Base-by-base conservation (phyloP, 2,329 filamentous ascomycete species). In the Xylariomycetidae sp. region DNA sequence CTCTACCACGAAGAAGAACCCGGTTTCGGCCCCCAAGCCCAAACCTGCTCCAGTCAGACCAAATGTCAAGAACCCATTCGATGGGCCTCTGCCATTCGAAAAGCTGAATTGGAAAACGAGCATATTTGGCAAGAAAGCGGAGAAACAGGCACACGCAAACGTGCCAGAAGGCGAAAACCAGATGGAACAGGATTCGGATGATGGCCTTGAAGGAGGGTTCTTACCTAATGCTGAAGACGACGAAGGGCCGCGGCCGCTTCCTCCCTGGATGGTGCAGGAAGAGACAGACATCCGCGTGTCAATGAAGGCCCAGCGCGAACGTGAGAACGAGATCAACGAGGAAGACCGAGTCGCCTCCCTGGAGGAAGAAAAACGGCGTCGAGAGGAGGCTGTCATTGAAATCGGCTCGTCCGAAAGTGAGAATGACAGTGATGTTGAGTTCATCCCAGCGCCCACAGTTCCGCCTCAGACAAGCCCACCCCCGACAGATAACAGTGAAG, bases 11-110 rank as follows among this genome's bases (percentile, higher is more conserved):
- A 67, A 70, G 37, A 75, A 77, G 52, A 70, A 69, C 25, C 30
- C 37, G 4, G 38, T 38, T 6, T 56, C 57, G n/a, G 14, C 31
- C 28, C n/a, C 32, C 3, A 30, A 38, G n/a, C 25, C 24, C 2
- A 25, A 38, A 42, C 20, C 46, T 36, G 51, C 58, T 4, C 54
- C 62, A 14, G 50, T 63, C 3, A 50, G 59, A n/a, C 56, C 70
- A 8, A 78, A 75, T 31, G 66, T 72, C 22, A 76, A 74, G 44
- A 76, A 78, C 46, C 68, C 76, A 0, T 77, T 94, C 51, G 76
- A 76, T 44, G 90, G 90, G 0, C 87, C 89, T 0, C 60, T 98
- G 5, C 92, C 92, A 0, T 98, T 98, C 51, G 88, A 95, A 47
- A 90, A 87, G 52, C 69, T 95, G 2, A 78, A 83, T 27, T 79